These are phyloP conservation scores for Myriangium duriaei DNA, from an alignment of 2,329 filamentous ascomycete genomes.

Conservation along the genomic window DNA sequence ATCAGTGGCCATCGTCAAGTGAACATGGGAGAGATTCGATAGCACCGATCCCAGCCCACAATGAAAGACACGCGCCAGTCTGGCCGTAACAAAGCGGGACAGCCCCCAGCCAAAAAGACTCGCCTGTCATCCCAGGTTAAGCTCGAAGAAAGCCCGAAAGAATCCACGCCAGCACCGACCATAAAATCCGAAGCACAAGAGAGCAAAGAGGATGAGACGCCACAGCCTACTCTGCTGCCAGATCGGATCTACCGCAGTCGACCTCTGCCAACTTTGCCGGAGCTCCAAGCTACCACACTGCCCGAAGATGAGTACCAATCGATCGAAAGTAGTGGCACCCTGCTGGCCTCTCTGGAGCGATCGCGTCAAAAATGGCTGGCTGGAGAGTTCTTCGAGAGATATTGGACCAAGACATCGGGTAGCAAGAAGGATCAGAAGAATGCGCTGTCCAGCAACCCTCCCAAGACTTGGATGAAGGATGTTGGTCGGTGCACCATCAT, in stretches of 20 bases:
- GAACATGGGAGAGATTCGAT: neutral
- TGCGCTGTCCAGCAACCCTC: constrained; percentile 31
- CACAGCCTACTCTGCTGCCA: constrained; percentile 36
- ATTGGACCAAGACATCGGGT: constrained; percentile 62
- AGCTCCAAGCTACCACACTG: constrained; percentile 52
- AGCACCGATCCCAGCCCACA: no score
- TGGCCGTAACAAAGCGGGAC: constrained; percentile 14
- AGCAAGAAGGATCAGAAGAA: constrained; percentile 47
- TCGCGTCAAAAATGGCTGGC: constrained; percentile 63
- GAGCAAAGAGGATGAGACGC: constrained; percentile 14
- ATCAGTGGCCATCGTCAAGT: no score
- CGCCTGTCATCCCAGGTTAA: constrained; percentile 10
- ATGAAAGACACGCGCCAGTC: constrained; percentile 17
- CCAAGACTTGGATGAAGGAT: constrained; percentile 30
- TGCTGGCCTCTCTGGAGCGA: constrained; percentile 58
- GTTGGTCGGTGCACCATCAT: constrained; percentile 62
- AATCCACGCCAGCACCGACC: constrained; percentile 9
- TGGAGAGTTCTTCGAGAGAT: constrained; percentile 58
- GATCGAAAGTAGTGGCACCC: constrained; percentile 54
- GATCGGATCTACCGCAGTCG: constrained; percentile 51
- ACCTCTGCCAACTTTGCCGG: constrained; percentile 57
- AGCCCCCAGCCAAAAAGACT: constrained; percentile 17
- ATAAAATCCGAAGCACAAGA: constrained; percentile 11
- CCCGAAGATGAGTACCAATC: constrained; percentile 57
- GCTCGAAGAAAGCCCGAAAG: constrained; percentile 9